Percentiles rank a stretch among this genome's conserved stretches.
Conservation (phyloP, 768 basidiomycete species). For the Cubamyces lactineus region DNA sequence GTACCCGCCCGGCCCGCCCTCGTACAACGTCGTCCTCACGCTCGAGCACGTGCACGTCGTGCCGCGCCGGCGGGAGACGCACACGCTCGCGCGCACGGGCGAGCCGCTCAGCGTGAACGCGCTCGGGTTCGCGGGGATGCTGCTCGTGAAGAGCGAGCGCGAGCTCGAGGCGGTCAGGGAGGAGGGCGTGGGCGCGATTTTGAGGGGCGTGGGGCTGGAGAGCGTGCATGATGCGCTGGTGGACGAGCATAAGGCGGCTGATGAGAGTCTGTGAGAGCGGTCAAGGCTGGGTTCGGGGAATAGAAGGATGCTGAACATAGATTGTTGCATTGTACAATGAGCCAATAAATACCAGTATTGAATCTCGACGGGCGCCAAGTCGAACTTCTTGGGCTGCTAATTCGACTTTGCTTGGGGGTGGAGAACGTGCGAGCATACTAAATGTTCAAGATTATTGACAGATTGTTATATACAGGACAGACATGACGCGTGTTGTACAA, state of each 20-base stretch:
- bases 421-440: too few relatives aligned
- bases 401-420: too few relatives aligned
- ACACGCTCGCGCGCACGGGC: slow-evolving; percentile 55
- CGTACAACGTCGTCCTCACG: slow-evolving; percentile 85
- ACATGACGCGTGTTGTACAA: too few relatives aligned
- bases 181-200: slow-evolving; percentile 64
- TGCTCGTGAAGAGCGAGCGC: slow-evolving; percentile 81
- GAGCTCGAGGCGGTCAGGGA: slow-evolving; percentile 72
- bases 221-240: slow-evolving; percentile 73
- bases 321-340: neutral
- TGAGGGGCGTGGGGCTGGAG: slow-evolving; percentile 64
- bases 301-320: neutral
- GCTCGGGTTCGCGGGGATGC: slow-evolving; percentile 87
- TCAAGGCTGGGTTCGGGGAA: neutral
- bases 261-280: slow-evolving; percentile 2
- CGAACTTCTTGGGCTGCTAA: too few relatives aligned
- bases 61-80: slow-evolving; percentile 71
- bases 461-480: too few relatives aligned
- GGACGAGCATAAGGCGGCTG: slow-evolving; percentile 16
- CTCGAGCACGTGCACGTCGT: slow-evolving; percentile 85
- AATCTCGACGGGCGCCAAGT: too few relatives aligned
- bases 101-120: slow-evolving; percentile 76
- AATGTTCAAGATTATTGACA: too few relatives aligned
- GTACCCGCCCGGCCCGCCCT: slow-evolving; percentile 66
- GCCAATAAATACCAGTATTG: too few relatives aligned